Evolutionary conservation across 1,139 yeast genomes (phyloP).

Genomic region (Meyerozyma smithsonii): DNA sequence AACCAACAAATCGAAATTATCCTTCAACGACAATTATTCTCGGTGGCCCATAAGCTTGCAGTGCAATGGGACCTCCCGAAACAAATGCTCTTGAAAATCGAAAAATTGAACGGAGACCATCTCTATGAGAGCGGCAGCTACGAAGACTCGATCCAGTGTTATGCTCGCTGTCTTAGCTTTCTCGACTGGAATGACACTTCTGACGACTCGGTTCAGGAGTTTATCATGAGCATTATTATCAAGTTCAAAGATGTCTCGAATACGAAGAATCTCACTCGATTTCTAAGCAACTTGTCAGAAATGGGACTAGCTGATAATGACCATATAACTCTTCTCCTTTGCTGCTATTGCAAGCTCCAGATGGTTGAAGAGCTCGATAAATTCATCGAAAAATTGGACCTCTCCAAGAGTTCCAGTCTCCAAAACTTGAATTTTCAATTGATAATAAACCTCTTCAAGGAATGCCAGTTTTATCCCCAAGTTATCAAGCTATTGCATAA

Average conservation of each 20-base stretch:
- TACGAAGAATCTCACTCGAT: constrained; percentile 58
- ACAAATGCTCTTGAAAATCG: constrained; percentile 45
- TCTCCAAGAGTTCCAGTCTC: constrained; percentile 17
- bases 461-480: constrained; percentile 64
- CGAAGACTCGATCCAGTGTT: constrained; percentile 68
- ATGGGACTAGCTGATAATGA: constrained; percentile 57
- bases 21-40: constrained; percentile 64
- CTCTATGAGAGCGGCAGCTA: constrained; percentile 62
- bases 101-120: constrained; percentile 65
- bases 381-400: constrained; percentile 48
- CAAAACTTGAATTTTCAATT: constrained; percentile 62
- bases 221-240: constrained; percentile 73
- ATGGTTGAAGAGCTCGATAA: constrained; percentile 51
- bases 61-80: constrained; percentile 37
- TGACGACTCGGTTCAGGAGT: constrained; percentile 35
- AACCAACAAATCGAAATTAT: constrained; percentile 67
- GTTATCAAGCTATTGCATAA: constrained; percentile 70
- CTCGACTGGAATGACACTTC: constrained; percentile 9
- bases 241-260: constrained; percentile 84
- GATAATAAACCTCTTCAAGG: constrained; percentile 70
- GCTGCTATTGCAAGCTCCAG: constrained; percentile 79
- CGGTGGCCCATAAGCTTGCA: constrained; percentile 72
- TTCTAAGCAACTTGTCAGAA: constrained; percentile 55
- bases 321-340: constrained; percentile 75
- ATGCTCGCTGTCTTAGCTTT: constrained; percentile 39